Evolutionary conservation across 83 land plant genomes (phyloP).

Genomic region (Diphasiastrum complanatum): DNA sequence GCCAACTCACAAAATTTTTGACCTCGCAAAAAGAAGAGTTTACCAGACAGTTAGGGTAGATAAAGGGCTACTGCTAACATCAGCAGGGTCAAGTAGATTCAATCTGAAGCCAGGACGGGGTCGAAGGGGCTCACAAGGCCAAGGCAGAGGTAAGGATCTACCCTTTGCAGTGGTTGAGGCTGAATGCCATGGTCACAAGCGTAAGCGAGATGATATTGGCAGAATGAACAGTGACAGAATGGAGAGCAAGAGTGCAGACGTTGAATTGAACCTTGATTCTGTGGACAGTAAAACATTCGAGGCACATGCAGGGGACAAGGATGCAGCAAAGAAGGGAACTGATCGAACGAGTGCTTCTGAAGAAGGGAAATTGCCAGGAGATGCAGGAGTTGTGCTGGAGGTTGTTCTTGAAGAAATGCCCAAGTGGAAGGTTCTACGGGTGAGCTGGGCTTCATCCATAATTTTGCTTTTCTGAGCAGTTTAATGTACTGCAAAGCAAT

Average conservation of each 20-base stretch:
- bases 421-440: slow-evolving; percentile 95
- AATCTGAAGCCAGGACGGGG: background rate
- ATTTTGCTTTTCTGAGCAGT: slow-evolving; percentile 5
- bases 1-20: slow-evolving; percentile 90
- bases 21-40: slow-evolving; percentile 85
- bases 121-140: slow-evolving; percentile 6
- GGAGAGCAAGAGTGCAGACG: too few relatives aligned
- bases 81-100: slow-evolving; percentile 9
- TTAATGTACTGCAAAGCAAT: background rate
- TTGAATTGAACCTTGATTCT: too few relatives aligned
- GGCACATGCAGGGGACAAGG: background rate
- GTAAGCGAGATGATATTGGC: too few relatives aligned
- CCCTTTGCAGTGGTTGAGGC: too few relatives aligned
- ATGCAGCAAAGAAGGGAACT: background rate
- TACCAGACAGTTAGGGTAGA: slow-evolving; percentile 55
- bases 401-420: slow-evolving; percentile 91
- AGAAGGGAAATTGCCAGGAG: background rate
- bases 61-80: slow-evolving; percentile 19
- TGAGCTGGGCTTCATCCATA: slow-evolving; percentile 35
- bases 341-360: too few relatives aligned
- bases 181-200: too few relatives aligned
- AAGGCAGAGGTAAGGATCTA: slow-evolving; percentile 3
- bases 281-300: too few relatives aligned
- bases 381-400: slow-evolving; percentile 49
- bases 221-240: too few relatives aligned